These are phyloP conservation scores for Ustilago trichophora DNA, from an alignment of 1,284 basidiomycete species.

Conservation along the genomic window DNA sequence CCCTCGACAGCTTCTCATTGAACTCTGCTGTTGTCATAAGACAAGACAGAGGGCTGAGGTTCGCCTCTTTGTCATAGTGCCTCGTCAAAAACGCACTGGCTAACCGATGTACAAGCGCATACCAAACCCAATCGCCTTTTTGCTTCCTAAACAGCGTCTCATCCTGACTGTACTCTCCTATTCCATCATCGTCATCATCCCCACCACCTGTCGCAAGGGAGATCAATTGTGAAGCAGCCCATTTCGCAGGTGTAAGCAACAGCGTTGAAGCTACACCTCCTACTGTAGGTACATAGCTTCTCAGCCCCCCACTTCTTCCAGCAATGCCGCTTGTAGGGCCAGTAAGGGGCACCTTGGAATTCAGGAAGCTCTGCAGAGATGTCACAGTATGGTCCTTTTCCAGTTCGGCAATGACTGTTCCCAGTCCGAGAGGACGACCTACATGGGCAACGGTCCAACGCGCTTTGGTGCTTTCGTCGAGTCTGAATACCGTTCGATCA, in stretches of 20 bases:
- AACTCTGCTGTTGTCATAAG: constrained; percentile 31
- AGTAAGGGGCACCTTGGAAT: constrained; percentile 73
- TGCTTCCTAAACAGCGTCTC: constrained; percentile 65
- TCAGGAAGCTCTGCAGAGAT: constrained; percentile 73
- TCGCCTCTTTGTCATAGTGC: constrained; percentile 15
- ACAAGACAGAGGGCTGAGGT: constrained; percentile 33
- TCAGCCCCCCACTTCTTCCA: not conserved
- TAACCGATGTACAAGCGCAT: constrained; percentile 72
- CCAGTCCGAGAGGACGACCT: constrained; percentile 82
- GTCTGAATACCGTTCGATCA: constrained; percentile 71
- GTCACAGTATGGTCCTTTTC: constrained; percentile 68
- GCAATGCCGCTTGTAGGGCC: not conserved
- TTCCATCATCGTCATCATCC: constrained; percentile 63
- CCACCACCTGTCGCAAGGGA: constrained; percentile 69
- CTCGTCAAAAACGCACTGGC: constrained; percentile 10
- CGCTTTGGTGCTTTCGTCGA: constrained; percentile 67
- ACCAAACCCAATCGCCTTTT: constrained; percentile 79
- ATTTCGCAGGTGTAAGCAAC: constrained; percentile 67
- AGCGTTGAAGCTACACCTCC: constrained; percentile 14
- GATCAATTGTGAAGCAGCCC: constrained; percentile 78
- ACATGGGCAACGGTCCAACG: constrained; percentile 67
- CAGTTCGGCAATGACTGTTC: constrained; percentile 73
- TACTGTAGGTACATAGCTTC: constrained; percentile 21
- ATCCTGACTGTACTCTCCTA: constrained; percentile 72
- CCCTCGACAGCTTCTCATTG: not conserved